Evolutionary conservation across 495 filamentous ascomycete species (phyloP).

Genomic region (Aspergillus sclerotiicarbonarius): DNA sequence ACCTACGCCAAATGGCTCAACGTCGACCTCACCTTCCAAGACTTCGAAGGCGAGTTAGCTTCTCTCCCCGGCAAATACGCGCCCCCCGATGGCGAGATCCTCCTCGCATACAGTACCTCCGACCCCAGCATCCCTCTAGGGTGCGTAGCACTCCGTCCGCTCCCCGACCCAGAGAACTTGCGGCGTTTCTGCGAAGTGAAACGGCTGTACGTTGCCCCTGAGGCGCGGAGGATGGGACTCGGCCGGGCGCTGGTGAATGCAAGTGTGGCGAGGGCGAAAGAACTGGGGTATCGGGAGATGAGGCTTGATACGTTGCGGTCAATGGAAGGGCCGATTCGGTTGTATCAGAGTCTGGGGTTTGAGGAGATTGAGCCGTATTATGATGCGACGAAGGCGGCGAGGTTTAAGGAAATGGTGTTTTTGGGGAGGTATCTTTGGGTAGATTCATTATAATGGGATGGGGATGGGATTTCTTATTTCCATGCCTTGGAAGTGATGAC

Average conservation of each 20-base stretch:
- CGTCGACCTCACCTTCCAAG: constrained; percentile 59
- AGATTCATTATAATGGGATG: too few relatives aligned
- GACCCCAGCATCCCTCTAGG: constrained; percentile 33
- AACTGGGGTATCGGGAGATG: constrained; percentile 52
- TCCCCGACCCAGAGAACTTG: constrained; percentile 18
- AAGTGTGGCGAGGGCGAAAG: constrained; percentile 42
- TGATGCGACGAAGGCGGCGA: constrained; percentile 48
- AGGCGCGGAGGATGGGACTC: constrained; percentile 46
- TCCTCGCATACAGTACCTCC: constrained; percentile 45
- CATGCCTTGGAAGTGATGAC: background rate
- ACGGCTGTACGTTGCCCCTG: constrained; percentile 50
- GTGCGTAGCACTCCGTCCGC: constrained; percentile 42
- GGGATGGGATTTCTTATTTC: too few relatives aligned
- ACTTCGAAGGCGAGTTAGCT: constrained; percentile 51
- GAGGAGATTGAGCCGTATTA: constrained; percentile 54
- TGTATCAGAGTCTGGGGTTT: constrained; percentile 56
- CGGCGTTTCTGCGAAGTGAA: constrained; percentile 61
- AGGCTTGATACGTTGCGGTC: constrained; percentile 55
- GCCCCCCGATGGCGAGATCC: constrained; percentile 35
- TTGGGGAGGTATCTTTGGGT: constrained; percentile 29
- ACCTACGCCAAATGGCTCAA: constrained; percentile 51
- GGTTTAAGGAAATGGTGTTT: constrained; percentile 38
- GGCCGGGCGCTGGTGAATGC: constrained; percentile 45
- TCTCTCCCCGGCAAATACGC: constrained; percentile 56
- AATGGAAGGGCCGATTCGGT: constrained; percentile 50